A percentile compares a stretch with the other conserved stretches of the same genome.
Evolutionary conservation across 768 basidiomycete genomes (phyloP).

Genomic region (Harrya chromipes): DNA sequence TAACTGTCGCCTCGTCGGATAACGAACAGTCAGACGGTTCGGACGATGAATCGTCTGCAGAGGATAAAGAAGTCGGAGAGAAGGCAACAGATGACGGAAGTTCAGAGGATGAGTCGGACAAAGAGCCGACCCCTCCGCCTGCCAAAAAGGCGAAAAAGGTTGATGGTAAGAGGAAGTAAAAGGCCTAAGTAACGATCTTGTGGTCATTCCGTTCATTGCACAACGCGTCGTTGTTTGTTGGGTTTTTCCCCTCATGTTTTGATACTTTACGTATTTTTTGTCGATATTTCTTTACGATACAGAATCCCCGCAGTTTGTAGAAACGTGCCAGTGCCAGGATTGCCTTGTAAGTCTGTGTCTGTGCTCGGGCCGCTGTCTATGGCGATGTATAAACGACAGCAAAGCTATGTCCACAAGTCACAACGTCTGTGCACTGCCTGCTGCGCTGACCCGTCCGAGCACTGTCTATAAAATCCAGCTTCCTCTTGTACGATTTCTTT

Average conservation of each 20-base stretch:
- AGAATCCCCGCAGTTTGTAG: conserved; percentile 1
- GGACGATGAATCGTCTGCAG: conserved; percentile 22
- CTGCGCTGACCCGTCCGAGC: not conserved
- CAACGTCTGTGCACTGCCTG: conserved; percentile 18
- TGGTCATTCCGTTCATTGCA: conserved; percentile 8
- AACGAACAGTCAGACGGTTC: conserved; percentile 33
- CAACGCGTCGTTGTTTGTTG: conserved; percentile 3
- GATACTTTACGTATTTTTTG: conserved; percentile 27
- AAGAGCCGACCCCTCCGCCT: conserved; percentile 28
- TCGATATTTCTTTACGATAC: conserved; percentile 29
- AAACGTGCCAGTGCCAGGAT: not conserved
- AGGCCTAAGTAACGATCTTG: not conserved
- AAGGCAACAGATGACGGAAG: conserved; percentile 22
- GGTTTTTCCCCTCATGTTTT: conserved; percentile 4
- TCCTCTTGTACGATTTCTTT: conserved; percentile 22
- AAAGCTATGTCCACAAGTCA: conserved; percentile 33
- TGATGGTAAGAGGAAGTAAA: conserved; percentile 24
- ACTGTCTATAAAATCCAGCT: conserved; percentile 23
- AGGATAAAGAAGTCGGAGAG: conserved; percentile 20
- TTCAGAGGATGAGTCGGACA: conserved; percentile 28
- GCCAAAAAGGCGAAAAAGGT: conserved; percentile 30
- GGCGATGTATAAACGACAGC: conserved; percentile 27
- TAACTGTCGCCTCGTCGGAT: conserved; percentile 25
- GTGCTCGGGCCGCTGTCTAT: conserved; percentile 12
- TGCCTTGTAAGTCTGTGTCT: conserved; percentile 6